Percentiles rank a stretch among this genome's conserved stretches.
Evolutionary conservation across 495 filamentous ascomycete genomes (phyloP).

Genomic region (Aspergillus homomorphus): DNA sequence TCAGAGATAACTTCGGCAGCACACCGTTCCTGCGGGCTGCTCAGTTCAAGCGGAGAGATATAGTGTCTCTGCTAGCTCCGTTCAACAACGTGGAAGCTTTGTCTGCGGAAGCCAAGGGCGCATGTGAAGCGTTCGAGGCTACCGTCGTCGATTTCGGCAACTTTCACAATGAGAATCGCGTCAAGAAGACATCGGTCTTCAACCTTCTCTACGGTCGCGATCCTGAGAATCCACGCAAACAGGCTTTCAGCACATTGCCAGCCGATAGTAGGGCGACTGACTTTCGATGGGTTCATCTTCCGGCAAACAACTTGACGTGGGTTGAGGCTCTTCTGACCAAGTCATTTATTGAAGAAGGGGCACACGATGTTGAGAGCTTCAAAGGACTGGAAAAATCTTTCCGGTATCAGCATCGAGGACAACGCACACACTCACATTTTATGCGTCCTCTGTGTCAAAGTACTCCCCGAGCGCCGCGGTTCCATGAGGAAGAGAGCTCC

Average conservation of each 20-base stretch:
- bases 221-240: slow-evolving; percentile 46
- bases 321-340: slow-evolving; percentile 64
- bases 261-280: slow-evolving; percentile 52
- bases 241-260: slow-evolving; percentile 52
- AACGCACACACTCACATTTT: slow-evolving; percentile 60
- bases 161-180: slow-evolving; percentile 60
- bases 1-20: slow-evolving; percentile 59
- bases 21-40: slow-evolving; percentile 59
- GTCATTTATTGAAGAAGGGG: slow-evolving; percentile 63
- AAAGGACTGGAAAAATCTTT: slow-evolving; percentile 65
- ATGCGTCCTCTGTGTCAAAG: slow-evolving; percentile 64
- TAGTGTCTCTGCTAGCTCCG: slow-evolving; percentile 55
- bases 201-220: slow-evolving; percentile 63
- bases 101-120: slow-evolving; percentile 52
- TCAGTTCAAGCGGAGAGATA: slow-evolving; percentile 54
- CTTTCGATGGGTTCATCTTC: slow-evolving; percentile 70
- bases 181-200: slow-evolving; percentile 52
- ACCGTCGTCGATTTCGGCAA: slow-evolving; percentile 69
- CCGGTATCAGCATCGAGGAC: slow-evolving; percentile 61
- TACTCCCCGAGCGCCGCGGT: slow-evolving; percentile 45
- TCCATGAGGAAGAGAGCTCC: slow-evolving; percentile 36
- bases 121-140: slow-evolving; percentile 60
- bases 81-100: slow-evolving; percentile 51
- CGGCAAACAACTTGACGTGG: slow-evolving; percentile 60
- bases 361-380: slow-evolving; percentile 63